Evolutionary conservation across 2,329 filamentous ascomycete species (phyloP), one percentile per base, ranked within the genome.

Genomic region (Aureobasidium sp.): DNA sequence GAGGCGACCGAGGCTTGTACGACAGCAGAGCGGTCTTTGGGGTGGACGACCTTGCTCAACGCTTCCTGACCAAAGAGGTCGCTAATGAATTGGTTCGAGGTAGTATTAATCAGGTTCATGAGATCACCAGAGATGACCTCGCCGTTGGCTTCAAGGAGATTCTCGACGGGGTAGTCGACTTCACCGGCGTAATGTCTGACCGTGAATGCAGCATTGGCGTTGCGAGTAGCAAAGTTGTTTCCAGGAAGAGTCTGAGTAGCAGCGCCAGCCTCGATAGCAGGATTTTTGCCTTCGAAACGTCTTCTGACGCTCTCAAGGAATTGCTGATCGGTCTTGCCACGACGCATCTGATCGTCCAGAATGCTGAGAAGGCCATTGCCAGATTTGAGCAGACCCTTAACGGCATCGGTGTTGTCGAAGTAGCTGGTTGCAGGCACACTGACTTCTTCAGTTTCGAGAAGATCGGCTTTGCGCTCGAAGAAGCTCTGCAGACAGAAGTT

Each of bases 1-100:
- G 93, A 97, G 77, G 91, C 96, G 67, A 99, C 90, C 51, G 92
- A 92, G 1, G 93, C 94, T 76, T 99, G 93, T 81, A 97, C 90
- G 64, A 99, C 92, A 0, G 94, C 91, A 0, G 85, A 87, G 69
- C 86, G 88, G 75, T 99, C 94, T 68, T 91, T 87, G 0, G 94
- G 94, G 72, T 99, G 94, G n/a, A 90, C 87, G 34, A 97, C 84
- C 8, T 92, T 96, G 72, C 95, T 90, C 44, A 99, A 78, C 12
- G 90, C 93, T 71, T 97, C 92, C 74, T 97, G 94, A n/a, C 92
- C 93, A 69, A 99, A 97, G 1, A 99, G 84, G 55, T 92, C 89
- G 36, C 87, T 81, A 17, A 99, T 86, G 68, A 99, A 99, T 44
- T 90, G 84, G 72, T 89, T 96, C 76, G 90, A 92, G 63, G 91